phyloP scores from a whole-genome alignment of 164 flowering plant species.

The Protea cynaroides region DNA sequence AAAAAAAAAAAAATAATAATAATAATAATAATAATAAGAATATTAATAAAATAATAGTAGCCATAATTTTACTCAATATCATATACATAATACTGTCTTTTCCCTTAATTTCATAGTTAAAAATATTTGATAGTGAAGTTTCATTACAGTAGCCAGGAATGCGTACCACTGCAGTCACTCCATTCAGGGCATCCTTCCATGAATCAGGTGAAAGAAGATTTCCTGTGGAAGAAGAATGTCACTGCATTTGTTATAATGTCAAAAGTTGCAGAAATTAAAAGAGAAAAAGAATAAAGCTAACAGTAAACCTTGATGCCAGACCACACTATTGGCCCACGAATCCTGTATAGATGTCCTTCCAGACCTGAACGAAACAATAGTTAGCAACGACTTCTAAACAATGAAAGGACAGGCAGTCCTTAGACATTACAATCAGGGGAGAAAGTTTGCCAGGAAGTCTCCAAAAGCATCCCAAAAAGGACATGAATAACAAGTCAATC shows the following conservation, averaged over 20 bases:
- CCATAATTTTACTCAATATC: neutral
- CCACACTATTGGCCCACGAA: constrained; percentile 67
- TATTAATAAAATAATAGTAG: neutral
- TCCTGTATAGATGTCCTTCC: constrained; percentile 69
- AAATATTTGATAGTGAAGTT: neutral
- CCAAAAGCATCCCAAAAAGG: too few relatives aligned
- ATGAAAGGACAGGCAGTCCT: too few relatives aligned
- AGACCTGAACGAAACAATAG: constrained; percentile 42
- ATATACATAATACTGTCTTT: too few relatives aligned
- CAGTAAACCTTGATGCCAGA: constrained; percentile 73
- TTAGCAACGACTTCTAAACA: neutral
- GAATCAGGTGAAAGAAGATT: constrained; percentile 67
- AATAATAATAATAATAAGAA: too few relatives aligned
- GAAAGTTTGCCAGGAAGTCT: too few relatives aligned
- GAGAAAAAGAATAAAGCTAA: neutral
- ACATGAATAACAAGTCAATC: too few relatives aligned
- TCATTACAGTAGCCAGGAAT: neutral
- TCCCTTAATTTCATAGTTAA: neutral
- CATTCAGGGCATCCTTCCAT: constrained; percentile 65
- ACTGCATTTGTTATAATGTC: too few relatives aligned
- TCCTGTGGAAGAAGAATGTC: constrained; percentile 33
- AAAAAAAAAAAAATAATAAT: too few relatives aligned
- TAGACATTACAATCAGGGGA: too few relatives aligned
- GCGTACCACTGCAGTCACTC: constrained; percentile 82
- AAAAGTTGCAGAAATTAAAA: too few relatives aligned